Conservation (phyloP, 139 green algal species). For the Micromonas commoda region DNA sequence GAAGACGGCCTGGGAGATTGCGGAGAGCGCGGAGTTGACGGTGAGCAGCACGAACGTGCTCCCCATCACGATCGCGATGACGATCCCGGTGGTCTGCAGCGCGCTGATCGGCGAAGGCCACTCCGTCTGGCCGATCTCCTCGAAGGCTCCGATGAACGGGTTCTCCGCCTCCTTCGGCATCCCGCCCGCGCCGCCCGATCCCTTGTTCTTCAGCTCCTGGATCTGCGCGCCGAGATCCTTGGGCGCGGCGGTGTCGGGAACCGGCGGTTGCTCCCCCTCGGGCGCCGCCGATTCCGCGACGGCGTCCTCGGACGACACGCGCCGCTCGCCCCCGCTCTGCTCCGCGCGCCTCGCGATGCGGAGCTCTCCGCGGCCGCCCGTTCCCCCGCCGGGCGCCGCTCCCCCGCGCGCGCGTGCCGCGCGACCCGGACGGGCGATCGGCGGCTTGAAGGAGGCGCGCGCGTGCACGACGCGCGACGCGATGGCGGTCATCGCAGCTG, state of each 20-base stretch:
- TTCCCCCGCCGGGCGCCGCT: not conserved
- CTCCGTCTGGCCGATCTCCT: conserved; percentile 50
- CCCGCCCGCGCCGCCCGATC: not conserved
- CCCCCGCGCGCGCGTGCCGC: not conserved
- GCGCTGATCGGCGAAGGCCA: conserved; percentile 44
- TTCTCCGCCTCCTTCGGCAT: conserved; percentile 4
- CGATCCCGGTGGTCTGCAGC: conserved; percentile 48
- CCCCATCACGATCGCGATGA: conserved; percentile 45
- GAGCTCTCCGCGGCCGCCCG: not conserved
- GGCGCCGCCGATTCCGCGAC: no score
- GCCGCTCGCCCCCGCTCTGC: no score
- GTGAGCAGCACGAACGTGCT: conserved; percentile 40
- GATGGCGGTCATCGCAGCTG: not conserved
- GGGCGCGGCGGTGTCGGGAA: not conserved
- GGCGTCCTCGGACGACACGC: no score
- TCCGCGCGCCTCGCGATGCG: not conserved
- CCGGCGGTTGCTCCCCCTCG: not conserved
- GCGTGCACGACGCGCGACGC: not conserved
- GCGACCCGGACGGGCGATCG: not conserved
- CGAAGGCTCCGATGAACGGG: conserved; percentile 9
- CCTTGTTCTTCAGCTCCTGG: not conserved
- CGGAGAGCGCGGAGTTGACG: conserved; percentile 45
- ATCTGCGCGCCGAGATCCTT: not conserved
- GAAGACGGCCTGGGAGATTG: conserved; percentile 31
- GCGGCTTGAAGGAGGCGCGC: not conserved